Base-by-base conservation (phyloP, 2,329 filamentous ascomycete genomes). In the Helicocarpus griseus region DNA sequence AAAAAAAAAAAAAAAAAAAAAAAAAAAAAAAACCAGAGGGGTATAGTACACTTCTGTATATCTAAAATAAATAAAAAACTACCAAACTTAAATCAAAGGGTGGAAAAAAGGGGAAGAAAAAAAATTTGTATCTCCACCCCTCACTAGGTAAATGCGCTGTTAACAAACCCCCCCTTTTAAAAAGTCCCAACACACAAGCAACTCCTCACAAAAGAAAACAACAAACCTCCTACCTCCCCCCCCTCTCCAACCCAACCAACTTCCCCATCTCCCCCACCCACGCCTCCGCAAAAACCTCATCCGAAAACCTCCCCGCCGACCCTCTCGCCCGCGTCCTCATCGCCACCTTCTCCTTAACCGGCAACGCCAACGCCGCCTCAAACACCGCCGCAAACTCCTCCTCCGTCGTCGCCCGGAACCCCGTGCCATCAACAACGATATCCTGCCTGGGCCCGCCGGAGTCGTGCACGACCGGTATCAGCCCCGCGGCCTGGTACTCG, bases 401-500 rank as follows among this genome's bases (percentile, higher is more conserved):
- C 6, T 80, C 74, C 0, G 85, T 91, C 1, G 82, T 85, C 0
- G 90, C 91, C 60, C 91, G 89, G 72, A 91, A 97, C 4, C 93
- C 91, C 80, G 64, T 96, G 57, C 93, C 83, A 9, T 86, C 78
- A 8, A 89, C 80, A 14, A 97, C 91, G 58, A 98, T 98, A 65
- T 98, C 93, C 56, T 89, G 71, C 69, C 93, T 95, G 1, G 93
- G 93, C 0, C 93, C 93, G 7, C 91, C 93, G 48, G 87, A 93
- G 68, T 96, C 77, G 62, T 98, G 93, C 7, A 97, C 93, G 0
- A 98, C 90, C 4, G 86, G 83, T 52, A 98, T 89, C 53, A 98
- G 74, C 1, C 93, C 93, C 0, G 93, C 93, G 3, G 93, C 93
- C 66, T 97, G 90, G 65, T 97, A 98, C 73, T 98, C 93, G 38